Percentiles rank a stretch among this genome's conserved stretches.
Conservation (phyloP, 2,329 filamentous ascomycete species). For the Fusarium sp. region DNA sequence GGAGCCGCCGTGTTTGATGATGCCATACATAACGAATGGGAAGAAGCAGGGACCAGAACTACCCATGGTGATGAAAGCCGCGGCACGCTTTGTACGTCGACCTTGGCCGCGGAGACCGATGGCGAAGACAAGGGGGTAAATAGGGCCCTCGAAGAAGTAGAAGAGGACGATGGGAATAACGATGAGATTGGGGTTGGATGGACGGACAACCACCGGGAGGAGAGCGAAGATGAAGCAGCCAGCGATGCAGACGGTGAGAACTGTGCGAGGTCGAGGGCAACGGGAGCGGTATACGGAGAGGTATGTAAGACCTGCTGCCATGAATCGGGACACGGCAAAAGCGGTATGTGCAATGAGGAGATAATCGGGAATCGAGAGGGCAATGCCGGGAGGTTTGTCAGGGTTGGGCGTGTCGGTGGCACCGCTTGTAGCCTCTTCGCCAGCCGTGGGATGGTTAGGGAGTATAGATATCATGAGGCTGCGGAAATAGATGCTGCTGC, state of each 20-base stretch:
- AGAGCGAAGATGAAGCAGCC: slow-evolving; percentile 72
- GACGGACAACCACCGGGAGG: slow-evolving; percentile 63
- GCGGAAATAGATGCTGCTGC: slow-evolving; percentile 73
- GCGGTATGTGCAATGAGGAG: slow-evolving; percentile 79
- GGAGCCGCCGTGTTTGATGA: slow-evolving; percentile 71
- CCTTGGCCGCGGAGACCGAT: slow-evolving; percentile 86
- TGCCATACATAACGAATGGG: slow-evolving; percentile 80
- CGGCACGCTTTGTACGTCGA: slow-evolving; percentile 83
- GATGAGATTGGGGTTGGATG: slow-evolving; percentile 64
- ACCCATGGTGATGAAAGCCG: slow-evolving; percentile 83
- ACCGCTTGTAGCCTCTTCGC: slow-evolving; percentile 43
- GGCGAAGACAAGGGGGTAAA: slow-evolving; percentile 87
- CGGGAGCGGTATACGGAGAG: slow-evolving; percentile 62
- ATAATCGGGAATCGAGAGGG: slow-evolving; percentile 73
- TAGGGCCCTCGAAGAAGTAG: slow-evolving; percentile 85
- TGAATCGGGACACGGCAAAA: slow-evolving; percentile 82
- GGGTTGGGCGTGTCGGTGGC: slow-evolving; percentile 51
- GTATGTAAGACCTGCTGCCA: slow-evolving; percentile 76
- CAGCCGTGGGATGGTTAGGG: slow-evolving; percentile 48
- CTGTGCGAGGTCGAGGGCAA: slow-evolving; percentile 77
- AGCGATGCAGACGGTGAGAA: slow-evolving; percentile 74
- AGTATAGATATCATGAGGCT: slow-evolving; percentile 63
- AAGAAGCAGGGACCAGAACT: slow-evolving; percentile 81
- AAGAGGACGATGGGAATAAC: slow-evolving; percentile 77
- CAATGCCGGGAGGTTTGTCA: slow-evolving; percentile 61